Base-by-base conservation (phyloP, 441 rosid species). In the Erysimum cheiri region DNA sequence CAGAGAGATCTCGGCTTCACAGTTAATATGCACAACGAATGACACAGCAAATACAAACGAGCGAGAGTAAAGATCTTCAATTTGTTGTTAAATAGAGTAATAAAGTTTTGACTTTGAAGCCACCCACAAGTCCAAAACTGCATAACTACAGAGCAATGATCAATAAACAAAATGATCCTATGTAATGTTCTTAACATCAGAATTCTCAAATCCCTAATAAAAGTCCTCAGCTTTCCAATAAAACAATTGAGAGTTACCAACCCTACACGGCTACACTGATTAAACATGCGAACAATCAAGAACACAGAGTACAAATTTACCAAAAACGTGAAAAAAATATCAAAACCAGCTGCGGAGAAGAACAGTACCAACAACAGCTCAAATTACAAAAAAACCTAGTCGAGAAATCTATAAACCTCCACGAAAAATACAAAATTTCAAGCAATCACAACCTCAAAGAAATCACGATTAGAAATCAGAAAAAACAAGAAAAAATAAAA, bases 331-430 rank as follows among this genome's bases (percentile, higher is more conserved):
- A n/a, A 36, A 28, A 39, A 0, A 32, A 7, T 3, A 1, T 28
- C 5, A 54, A 24, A 72, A 32, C 32, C 15, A 66, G 31, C 33
- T 36, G 48, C 62, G 14, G 22, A 22, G 57, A 49, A 28, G 65
- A 66, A 64, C 46, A 47, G 74, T 60, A 24, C 15, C 47, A 57
- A 60, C 13, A 29, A 43, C 29, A 55, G 70, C 32, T 56, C 36
- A 65, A 64, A 47, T 50, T 49, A 8, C 0, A 17, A 26, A 36
- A 37, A 71, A 9, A 60, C 56, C 35, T 46, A 56, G 8, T 48
- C 8, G 10, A 19, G 47, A 57, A 48, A 48, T 64, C 66, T 39
- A 29, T 1, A 37, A 37, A 47, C 35, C 12, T 54, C 39, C 31
- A 70, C 12, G 9, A 1, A 8, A 5, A 33, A 13, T 5, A 31